Base-by-base conservation (phyloP, 148 eudicot species). In the Vaccinium myrtillus region DNA sequence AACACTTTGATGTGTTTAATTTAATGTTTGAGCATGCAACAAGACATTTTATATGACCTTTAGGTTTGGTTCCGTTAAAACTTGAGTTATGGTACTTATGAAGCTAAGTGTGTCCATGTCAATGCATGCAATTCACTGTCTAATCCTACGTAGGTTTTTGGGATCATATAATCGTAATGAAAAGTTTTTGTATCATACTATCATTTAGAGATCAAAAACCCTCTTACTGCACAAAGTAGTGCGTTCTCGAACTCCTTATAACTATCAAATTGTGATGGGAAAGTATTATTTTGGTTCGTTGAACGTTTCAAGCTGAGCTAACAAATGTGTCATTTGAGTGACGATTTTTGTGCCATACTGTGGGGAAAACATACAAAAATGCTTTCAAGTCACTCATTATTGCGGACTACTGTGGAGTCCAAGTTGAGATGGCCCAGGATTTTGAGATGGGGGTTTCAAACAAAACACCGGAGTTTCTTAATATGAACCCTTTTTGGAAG, bases 401-500 rank as follows among this genome's bases (percentile, higher is more conserved):
- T 7, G 93, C 94, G 2, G 98, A 93, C 83, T 94, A 90, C 78
- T 65, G 56, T 71, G 95, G 92, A 76, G 94, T 91, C 16, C 77
- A 89, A 67, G 91, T 94, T 85, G 92, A 92, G 30, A 79, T 93
- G 54, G 89, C 76, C 0, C 86, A 91, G 84, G 81, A 93, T 69
- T 94, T 94, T 84, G 86, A 91, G 88, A 90, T 93, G 93, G 95
- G 95, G 15, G 93, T 92, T 4, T 82, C 98, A 69, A 93, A 94
- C 82, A 93, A 94, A 85, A 87, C 93, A 2, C 93, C 94, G 0
- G 94, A 92, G 87, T 94, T 92, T 80, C 87, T 94, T 27, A 87
- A 93, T 81, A 91, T 94, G 93, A 94, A 94, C 83, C 95, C 98
- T 15, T 86, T 94, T 70, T 94, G 98, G 80, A 94, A 94, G 94